Conservation (phyloP, 2,329 filamentous ascomycete genomes). For the Curvularia lunata region DNA sequence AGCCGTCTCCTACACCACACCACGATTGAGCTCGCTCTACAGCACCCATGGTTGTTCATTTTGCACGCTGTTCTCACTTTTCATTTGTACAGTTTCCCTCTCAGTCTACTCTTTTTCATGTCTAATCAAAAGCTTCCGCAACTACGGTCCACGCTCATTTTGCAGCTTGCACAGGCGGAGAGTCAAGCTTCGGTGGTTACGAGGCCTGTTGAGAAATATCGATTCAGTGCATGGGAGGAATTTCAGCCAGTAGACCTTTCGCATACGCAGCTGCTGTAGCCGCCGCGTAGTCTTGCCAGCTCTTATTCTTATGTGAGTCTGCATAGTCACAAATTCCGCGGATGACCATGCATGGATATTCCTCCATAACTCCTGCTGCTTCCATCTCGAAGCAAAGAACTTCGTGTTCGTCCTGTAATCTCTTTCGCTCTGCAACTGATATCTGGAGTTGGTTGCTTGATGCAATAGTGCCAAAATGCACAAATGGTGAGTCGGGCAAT, state of each 20-base stretch:
- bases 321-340: constrained; percentile 29
- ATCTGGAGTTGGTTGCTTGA: constrained; percentile 29
- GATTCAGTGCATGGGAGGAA: neutral
- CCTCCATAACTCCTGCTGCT: constrained; percentile 22
- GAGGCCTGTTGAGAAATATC: neutral
- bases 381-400: constrained; percentile 34
- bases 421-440: constrained; percentile 17
- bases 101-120: neutral
- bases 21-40: neutral
- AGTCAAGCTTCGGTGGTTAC: neutral
- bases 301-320: neutral
- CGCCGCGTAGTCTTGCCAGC: neutral
- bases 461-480: constrained; percentile 29
- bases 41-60: neutral
- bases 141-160: neutral
- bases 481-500: constrained; percentile 13
- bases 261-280: neutral
- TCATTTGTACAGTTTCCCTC: neutral
- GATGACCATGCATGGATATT: constrained; percentile 25
- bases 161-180: neutral
- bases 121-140: neutral
- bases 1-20: neutral
- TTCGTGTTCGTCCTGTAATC: constrained; percentile 21
- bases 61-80: neutral
- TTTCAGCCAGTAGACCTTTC: neutral